phyloP scores from a whole-genome alignment of 805 yeast genomes.

The Nakazawaea siamensis region DNA sequence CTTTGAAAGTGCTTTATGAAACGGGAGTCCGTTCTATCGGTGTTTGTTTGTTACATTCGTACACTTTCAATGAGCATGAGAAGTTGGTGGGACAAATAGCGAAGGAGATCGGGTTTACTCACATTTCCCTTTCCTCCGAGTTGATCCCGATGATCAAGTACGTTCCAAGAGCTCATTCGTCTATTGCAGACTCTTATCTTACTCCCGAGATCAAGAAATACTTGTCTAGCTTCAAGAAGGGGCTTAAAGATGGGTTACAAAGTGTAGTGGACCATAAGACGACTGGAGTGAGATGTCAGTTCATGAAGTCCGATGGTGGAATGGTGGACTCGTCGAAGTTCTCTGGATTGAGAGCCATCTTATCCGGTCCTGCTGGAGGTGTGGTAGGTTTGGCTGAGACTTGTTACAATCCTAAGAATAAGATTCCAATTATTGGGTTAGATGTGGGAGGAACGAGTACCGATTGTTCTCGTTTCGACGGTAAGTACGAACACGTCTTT shows the following conservation, averaged over 20 bases:
- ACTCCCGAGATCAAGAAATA: constrained; percentile 73
- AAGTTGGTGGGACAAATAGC: constrained; percentile 51
- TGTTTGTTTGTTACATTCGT: constrained; percentile 64
- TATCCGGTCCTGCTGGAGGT: constrained; percentile 98
- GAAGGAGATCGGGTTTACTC: constrained; percentile 52
- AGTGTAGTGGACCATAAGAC: constrained; percentile 22
- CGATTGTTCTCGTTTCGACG: constrained; percentile 69
- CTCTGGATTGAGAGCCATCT: constrained; percentile 80
- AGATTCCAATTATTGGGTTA: constrained; percentile 65
- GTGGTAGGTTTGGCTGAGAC: constrained; percentile 90
- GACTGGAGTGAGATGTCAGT: constrained; percentile 52
- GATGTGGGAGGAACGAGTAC: constrained; percentile 94
- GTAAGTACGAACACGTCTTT: constrained; percentile 68
- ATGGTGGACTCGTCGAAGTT: constrained; percentile 76
- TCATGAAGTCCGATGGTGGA: constrained; percentile 98
- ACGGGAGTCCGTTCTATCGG: constrained; percentile 65
- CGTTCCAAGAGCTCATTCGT: constrained; percentile 68
- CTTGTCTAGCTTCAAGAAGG: constrained; percentile 50
- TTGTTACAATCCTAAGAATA: constrained; percentile 49
- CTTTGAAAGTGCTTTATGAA: constrained; percentile 36
- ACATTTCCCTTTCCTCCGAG: constrained; percentile 60
- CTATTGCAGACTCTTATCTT: constrained; percentile 75
- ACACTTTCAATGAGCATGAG: constrained; percentile 69
- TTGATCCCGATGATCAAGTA: constrained; percentile 75
- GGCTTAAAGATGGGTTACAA: constrained; percentile 45